Evolutionary conservation across 768 basidiomycete species (phyloP).

Genomic region (Cantharellus cinnabarinus): DNA sequence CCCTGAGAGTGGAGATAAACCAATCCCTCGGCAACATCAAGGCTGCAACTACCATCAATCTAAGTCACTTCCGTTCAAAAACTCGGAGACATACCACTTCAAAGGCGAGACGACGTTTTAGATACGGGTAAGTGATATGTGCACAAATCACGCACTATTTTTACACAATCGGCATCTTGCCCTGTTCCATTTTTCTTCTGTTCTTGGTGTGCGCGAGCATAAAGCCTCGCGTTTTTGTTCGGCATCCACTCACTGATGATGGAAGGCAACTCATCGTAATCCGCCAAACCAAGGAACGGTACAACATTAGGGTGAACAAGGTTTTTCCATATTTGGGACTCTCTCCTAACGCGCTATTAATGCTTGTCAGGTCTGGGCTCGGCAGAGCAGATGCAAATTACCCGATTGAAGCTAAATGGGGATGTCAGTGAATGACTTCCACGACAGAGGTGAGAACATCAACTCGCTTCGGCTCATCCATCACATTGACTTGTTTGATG

Average conservation of each 20-base stretch:
- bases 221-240: background rate
- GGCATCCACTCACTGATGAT: background rate
- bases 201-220: too few species aligned
- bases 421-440: too few species aligned
- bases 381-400: too few species aligned
- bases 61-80: background rate
- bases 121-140: background rate
- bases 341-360: too few species aligned
- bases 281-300: background rate
- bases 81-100: background rate
- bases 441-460: too few species aligned
- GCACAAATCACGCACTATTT: background rate
- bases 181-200: background rate
- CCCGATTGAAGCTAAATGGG: too few species aligned
- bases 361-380: too few species aligned
- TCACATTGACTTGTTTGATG: too few species aligned
- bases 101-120: background rate
- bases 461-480: too few species aligned
- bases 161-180: background rate
- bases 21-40: background rate
- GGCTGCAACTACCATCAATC: background rate
- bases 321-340: too few species aligned
- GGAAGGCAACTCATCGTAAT: background rate
- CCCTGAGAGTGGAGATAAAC: background rate
- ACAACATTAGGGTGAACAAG: background rate